Conservation (phyloP, 768 basidiomycete genomes). For the Royoungia palumana region DNA sequence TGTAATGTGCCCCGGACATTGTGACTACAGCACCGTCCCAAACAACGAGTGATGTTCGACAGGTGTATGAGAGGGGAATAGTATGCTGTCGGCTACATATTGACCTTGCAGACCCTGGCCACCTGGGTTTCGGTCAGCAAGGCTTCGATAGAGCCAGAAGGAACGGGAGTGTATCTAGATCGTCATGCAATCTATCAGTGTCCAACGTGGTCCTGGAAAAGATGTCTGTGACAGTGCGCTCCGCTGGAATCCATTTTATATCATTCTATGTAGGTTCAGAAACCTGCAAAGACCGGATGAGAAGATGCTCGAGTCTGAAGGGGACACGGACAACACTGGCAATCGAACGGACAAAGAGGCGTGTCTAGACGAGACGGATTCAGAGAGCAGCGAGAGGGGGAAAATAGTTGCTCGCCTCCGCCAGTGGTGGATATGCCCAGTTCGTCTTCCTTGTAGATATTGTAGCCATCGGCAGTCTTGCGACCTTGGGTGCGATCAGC, state of each 20-base stretch:
- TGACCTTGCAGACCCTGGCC: conserved; percentile 54
- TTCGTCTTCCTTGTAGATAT: conserved; percentile 80
- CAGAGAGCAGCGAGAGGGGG: conserved; percentile 3
- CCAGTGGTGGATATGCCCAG: conserved; percentile 64
- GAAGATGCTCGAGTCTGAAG: neutral
- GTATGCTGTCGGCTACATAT: conserved; percentile 55
- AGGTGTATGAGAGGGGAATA: conserved; percentile 16
- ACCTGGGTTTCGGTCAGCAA: conserved; percentile 34
- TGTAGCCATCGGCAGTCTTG: conserved; percentile 77
- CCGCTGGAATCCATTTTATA: no score
- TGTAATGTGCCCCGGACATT: conserved; percentile 22
- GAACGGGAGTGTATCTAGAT: neutral
- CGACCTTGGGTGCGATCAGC: conserved; percentile 48
- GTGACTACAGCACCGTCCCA: conserved; percentile 15
- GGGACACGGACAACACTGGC: conserved; percentile 70
- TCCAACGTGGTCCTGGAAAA: no score
- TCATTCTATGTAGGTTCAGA: conserved; percentile 9
- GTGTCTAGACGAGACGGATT: conserved; percentile 54
- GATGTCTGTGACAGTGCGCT: no score
- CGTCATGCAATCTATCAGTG: neutral
- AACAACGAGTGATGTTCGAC: conserved; percentile 20
- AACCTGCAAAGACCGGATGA: conserved; percentile 20
- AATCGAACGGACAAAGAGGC: conserved; percentile 83
- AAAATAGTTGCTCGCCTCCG: conserved; percentile 55
- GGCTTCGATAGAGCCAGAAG: conserved; percentile 58